phyloP scores from a whole-genome alignment of 2,329 filamentous ascomycete species.

The Nothopassalora personata region DNA sequence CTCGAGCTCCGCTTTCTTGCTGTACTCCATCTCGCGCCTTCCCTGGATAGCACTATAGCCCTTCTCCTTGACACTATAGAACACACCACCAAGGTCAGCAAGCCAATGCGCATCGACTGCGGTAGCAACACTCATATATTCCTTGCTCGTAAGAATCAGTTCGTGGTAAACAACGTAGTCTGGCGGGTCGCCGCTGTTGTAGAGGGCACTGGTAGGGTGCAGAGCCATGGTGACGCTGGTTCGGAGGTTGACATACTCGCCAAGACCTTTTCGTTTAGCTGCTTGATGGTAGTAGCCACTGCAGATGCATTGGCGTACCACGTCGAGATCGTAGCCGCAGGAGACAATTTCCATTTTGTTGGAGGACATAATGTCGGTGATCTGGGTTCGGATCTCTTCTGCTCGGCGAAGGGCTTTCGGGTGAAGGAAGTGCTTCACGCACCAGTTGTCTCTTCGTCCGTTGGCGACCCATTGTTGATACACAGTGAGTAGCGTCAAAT shows the following conservation, averaged over 20 bases:
- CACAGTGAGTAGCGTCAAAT: slow-evolving; percentile 90
- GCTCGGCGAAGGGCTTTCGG: slow-evolving; percentile 87
- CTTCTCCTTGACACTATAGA: slow-evolving; percentile 97
- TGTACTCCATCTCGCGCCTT: slow-evolving; percentile 28
- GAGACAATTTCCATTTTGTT: slow-evolving; percentile 83
- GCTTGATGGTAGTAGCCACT: slow-evolving; percentile 98
- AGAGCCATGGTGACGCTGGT: slow-evolving; percentile 92
- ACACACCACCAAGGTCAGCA: slow-evolving; percentile 90
- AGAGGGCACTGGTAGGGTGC: slow-evolving; percentile 88
- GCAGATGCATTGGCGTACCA: slow-evolving; percentile 93
- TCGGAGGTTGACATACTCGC: slow-evolving; percentile 93
- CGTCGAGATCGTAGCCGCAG: slow-evolving; percentile 95
- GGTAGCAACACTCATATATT: slow-evolving; percentile 97
- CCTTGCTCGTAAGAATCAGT: slow-evolving; percentile 90
- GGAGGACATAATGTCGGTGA: slow-evolving; percentile 88
- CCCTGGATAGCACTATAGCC: slow-evolving; percentile 50
- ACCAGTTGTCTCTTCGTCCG: slow-evolving; percentile 86
- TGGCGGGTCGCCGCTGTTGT: slow-evolving; percentile 86
- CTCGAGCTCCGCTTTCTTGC: slow-evolving; percentile 29
- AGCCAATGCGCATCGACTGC: slow-evolving; percentile 96
- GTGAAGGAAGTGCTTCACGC: slow-evolving; percentile 86
- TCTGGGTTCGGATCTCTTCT: slow-evolving; percentile 89
- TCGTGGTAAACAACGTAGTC: slow-evolving; percentile 99
- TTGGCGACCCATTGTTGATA: slow-evolving; percentile 95
- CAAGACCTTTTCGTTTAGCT: slow-evolving; percentile 89